These are phyloP conservation scores for Linnemannia schmuckeri DNA, from an alignment of 192 early-diverging fungal species.

Conservation along the genomic window DNA sequence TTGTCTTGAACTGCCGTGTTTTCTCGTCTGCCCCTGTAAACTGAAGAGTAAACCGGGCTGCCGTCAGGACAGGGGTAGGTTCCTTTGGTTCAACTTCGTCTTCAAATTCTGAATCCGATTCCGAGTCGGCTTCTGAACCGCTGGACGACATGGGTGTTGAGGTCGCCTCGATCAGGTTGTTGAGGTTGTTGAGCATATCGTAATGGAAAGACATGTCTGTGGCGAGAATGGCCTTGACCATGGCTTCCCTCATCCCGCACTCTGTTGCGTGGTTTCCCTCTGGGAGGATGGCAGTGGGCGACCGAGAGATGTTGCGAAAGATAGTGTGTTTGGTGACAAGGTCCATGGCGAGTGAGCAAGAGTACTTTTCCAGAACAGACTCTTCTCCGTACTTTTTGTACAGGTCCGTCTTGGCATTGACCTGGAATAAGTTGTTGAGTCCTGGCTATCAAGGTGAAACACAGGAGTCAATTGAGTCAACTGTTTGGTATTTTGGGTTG, in stretches of 20 bases:
- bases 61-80: neutral
- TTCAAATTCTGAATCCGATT: slow-evolving; percentile 24
- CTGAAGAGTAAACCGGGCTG: neutral
- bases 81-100: neutral
- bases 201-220: slow-evolving; percentile 96
- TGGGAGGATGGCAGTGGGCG: slow-evolving; percentile 50
- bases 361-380: slow-evolving; percentile 93
- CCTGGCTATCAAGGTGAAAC: slow-evolving; percentile 75
- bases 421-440: slow-evolving; percentile 92
- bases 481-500: neutral
- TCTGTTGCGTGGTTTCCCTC: slow-evolving; percentile 66
- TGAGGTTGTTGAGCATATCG: slow-evolving; percentile 67
- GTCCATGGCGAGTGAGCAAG: slow-evolving; percentile 81
- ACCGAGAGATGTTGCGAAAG: slow-evolving; percentile 67
- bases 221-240: slow-evolving; percentile 82
- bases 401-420: slow-evolving; percentile 84
- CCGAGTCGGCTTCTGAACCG: slow-evolving; percentile 28
- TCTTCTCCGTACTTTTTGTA: slow-evolving; percentile 79
- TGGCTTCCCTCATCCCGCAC: slow-evolving; percentile 56
- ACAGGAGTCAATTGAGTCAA: neutral
- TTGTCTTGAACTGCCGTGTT: neutral
- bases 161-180: slow-evolving; percentile 54
- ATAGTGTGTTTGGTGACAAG: slow-evolving; percentile 82
- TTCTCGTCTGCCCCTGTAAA: neutral
- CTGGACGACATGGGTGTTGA: slow-evolving; percentile 37